Percentiles rank a stretch among this genome's conserved stretches.
Conservation (phyloP, 345 rosid genomes). For the Syzygium aromaticum region DNA sequence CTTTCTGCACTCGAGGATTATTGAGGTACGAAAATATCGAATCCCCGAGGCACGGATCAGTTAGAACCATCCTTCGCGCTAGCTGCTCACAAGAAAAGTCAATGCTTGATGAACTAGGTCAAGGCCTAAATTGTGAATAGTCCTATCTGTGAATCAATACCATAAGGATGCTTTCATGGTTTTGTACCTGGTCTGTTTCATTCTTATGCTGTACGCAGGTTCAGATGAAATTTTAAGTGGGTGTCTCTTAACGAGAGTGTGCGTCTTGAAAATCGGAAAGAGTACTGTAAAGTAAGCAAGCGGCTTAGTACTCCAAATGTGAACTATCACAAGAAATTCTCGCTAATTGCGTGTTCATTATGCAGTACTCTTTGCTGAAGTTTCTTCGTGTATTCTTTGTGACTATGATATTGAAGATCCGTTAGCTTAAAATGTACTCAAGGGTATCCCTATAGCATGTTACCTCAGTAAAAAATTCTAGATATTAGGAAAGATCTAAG, state of each 20-base stretch:
- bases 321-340: background rate
- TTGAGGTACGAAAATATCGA: constrained; percentile 18
- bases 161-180: background rate
- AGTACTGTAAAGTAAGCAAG: background rate
- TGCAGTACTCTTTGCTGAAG: background rate
- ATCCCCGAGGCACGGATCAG: constrained; percentile 18
- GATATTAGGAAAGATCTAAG: background rate
- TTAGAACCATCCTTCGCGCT: background rate
- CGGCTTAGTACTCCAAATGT: background rate
- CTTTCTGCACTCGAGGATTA: background rate
- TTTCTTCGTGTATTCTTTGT: background rate
- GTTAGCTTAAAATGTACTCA: background rate
- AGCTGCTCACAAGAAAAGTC: constrained; percentile 3
- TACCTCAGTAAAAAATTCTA: background rate
- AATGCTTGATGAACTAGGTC: background rate
- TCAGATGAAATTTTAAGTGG: background rate
- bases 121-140: background rate
- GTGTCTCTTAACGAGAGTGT: background rate
- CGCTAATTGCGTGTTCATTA: background rate
- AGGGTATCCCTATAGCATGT: background rate
- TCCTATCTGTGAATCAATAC: background rate
- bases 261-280: background rate
- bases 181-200: background rate
- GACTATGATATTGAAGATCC: background rate
- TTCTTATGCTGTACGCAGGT: background rate